Conservation (phyloP, 108 stramenopile species). For the Cyclotella kingstonii region DNA sequence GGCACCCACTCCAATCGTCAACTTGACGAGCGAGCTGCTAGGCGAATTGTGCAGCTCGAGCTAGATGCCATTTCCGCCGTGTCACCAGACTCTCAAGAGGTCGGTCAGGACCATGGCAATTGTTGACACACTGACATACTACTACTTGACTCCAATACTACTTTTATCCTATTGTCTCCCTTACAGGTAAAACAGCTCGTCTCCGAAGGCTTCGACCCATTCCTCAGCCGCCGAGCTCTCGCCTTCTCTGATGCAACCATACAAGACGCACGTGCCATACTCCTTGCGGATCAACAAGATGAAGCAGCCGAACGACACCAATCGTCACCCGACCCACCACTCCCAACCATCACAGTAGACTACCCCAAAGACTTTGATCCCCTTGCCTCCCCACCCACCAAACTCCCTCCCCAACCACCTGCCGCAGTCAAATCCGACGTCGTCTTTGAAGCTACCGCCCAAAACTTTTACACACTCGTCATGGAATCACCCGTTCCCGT, state of each 20-base stretch:
- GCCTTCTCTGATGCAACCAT: slow-evolving; percentile 80
- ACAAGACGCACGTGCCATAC: slow-evolving; percentile 80
- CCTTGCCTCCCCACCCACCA: slow-evolving; percentile 21
- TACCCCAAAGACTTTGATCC: slow-evolving; percentile 71
- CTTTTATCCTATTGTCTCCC: neutral
- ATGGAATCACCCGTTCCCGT: slow-evolving; percentile 88
- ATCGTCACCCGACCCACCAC: slow-evolving; percentile 28
- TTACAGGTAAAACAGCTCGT: slow-evolving; percentile 44
- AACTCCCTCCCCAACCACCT: slow-evolving; percentile 30
- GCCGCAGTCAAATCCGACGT: slow-evolving; percentile 64
- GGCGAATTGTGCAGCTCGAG: slow-evolving; percentile 68
- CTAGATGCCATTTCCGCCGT: slow-evolving; percentile 61
- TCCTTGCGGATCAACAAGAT: slow-evolving; percentile 80
- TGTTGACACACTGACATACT: neutral
- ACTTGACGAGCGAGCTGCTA: slow-evolving; percentile 61
- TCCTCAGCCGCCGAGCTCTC: slow-evolving; percentile 66
- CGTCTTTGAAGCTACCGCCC: slow-evolving; percentile 76
- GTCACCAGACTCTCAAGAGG: slow-evolving; percentile 59
- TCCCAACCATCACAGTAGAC: slow-evolving; percentile 62
- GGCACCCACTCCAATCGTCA: slow-evolving; percentile 15
- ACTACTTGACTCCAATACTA: neutral
- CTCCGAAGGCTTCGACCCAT: slow-evolving; percentile 65
- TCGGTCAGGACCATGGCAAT: slow-evolving; percentile 6
- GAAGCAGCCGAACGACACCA: slow-evolving; percentile 53
- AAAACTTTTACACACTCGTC: slow-evolving; percentile 68